Base-by-base conservation (phyloP, 2,329 filamentous ascomycete species). In the Fusarium pilosicola region DNA sequence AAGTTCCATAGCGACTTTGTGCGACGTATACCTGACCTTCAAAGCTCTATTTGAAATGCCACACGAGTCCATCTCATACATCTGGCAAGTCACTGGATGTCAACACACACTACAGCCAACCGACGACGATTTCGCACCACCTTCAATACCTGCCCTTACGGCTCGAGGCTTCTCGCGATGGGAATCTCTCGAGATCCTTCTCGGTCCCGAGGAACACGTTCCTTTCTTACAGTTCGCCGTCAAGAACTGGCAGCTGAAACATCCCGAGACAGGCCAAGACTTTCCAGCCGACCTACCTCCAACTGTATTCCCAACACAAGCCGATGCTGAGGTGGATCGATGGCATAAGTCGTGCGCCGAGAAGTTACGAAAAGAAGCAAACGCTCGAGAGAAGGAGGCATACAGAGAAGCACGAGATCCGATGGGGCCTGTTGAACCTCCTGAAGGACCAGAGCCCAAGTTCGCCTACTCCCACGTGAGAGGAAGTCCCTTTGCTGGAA, bases 51-150 rank as follows among this genome's bases (percentile, higher is more conserved):
- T 98, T 81, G 88, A 92, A 7, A 94, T 93, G 39, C 91, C 93
- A 26, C 85, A 91, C 68, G 85, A 90, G 42, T 92, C 92, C 48
- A 91, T 99, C 71, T 96, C 95, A 34, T 97, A 94, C 84, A 96
- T 98, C 74, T 98, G 97, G 87, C 93, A 94, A 79, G 93, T 93
- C 13, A 90, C 97, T 58, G 96, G 96, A 76, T 98, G 96, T 81
- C 93, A 95, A 77, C 96, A 98, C 83, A 91, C 91, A 56, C 87
- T 98, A 34, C 93, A 97, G 75, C 94, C 94, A 2, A 89, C 90
- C 54, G 88, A 90, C 44, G 88, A 91, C 76, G 89, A 94, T 71
- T 98, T 93, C 80, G 88, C 88, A 7, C 86, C 91, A 2, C 96
- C 96, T 0, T 91, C 89, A 0, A 88, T 98, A 46, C 96, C 96